These are phyloP conservation scores for Cercospora brassicicola DNA, from an alignment of 2,329 filamentous ascomycete genomes.

Conservation along the genomic window DNA sequence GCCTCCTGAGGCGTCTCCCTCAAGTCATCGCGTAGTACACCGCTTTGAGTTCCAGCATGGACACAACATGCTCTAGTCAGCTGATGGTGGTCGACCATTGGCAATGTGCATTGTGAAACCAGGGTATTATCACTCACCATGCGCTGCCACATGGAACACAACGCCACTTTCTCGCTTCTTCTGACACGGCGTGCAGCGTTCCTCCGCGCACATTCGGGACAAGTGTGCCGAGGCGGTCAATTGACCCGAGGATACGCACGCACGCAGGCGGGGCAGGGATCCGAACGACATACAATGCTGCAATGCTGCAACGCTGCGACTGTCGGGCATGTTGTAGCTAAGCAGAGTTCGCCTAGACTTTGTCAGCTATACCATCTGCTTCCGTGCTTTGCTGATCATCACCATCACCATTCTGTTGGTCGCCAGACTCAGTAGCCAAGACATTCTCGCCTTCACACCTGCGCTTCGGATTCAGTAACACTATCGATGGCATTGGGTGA, in stretches of 20 bases:
- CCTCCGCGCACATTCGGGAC: neutral
- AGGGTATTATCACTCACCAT: neutral
- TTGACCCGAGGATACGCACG: slow-evolving; percentile 2
- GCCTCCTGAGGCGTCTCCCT: no score
- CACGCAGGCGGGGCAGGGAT: neutral
- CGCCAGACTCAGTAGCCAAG: neutral
- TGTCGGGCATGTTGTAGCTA: neutral
- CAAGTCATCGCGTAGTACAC: neutral
- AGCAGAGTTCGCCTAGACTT: neutral
- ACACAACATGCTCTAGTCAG: neutral
- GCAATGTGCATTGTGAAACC: neutral
- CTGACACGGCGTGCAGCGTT: neutral
- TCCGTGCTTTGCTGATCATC: neutral
- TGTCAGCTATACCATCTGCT: neutral
- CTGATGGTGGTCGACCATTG: neutral
- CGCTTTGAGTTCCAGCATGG: neutral
- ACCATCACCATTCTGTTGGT: neutral
- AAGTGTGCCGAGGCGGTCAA: slow-evolving; percentile 5
- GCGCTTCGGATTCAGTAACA: neutral
- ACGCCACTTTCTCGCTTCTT: neutral
- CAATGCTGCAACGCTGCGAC: neutral
- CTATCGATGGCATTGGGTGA: slow-evolving; percentile 6
- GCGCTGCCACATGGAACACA: neutral
- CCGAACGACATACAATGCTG: neutral
- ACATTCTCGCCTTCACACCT: neutral